Conservation (phyloP, 352 stramenopile species). For the Globisporangium camurandrum region DNA sequence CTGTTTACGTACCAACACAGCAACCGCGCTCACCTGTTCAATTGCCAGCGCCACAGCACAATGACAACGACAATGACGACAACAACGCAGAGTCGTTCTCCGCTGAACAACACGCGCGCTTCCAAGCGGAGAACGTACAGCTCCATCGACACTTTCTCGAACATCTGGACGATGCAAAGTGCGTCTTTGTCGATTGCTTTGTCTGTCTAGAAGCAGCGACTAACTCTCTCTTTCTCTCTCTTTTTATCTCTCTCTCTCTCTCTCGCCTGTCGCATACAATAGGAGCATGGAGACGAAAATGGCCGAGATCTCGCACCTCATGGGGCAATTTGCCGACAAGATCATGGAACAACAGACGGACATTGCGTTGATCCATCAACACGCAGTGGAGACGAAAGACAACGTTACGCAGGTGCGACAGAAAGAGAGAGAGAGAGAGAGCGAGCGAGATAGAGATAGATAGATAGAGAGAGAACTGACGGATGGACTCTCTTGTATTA, state of each 20-base stretch:
- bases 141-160: constrained; percentile 82
- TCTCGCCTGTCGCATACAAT: neutral
- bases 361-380: constrained; percentile 68
- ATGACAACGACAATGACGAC: constrained; percentile 22
- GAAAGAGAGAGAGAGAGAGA: too few relatives aligned
- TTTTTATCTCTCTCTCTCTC: too few relatives aligned
- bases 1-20: too few relatives aligned
- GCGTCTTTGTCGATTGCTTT: too few relatives aligned
- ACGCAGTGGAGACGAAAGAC: constrained; percentile 56
- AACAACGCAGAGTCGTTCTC: constrained; percentile 47
- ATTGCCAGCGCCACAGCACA: too few relatives aligned
- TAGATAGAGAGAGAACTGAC: too few relatives aligned
- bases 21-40: too few relatives aligned
- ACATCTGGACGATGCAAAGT: constrained; percentile 83
- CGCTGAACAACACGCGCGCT: constrained; percentile 48
- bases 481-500: neutral
- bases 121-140: constrained; percentile 65
- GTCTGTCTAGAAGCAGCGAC: too few relatives aligned
- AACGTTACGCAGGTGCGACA: constrained; percentile 77
- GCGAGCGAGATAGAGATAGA: too few relatives aligned
- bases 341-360: constrained; percentile 78
- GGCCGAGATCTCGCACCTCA: constrained; percentile 77
- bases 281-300: constrained; percentile 85
- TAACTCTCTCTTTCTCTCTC: too few relatives aligned
- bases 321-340: constrained; percentile 81